Evolutionary conservation across 352 stramenopile genomes (phyloP), one percentile per base, ranked within the genome.

Genomic region (Blastocystis sp.): DNA sequence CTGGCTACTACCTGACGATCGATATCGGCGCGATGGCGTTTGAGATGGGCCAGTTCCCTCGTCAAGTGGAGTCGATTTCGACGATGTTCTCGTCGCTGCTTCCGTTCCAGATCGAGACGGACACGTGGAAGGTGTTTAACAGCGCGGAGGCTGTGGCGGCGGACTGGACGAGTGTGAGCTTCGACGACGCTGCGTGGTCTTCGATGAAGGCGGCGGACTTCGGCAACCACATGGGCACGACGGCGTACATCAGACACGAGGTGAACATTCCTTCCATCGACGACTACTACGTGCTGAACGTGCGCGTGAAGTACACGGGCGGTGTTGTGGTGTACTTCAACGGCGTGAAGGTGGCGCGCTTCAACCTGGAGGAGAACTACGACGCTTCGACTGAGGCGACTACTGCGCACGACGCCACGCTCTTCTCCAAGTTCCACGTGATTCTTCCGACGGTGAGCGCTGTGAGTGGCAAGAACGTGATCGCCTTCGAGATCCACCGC

Each of bases 241-340:
- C 71, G 9, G 66, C 71, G 0, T 88, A 76, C 55, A 63, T 78
- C 65, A 13, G 78, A 76, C 61, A 74, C 39, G 62, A 24, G 19
- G 70, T 88, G 39, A 55, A 24, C 19, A 78, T 88, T n/a, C n/a
- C 39, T 13, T 45, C 29, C 29, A n/a, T 81, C 21, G 33, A 31
- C 1, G 71, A 81, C 24, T 81, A 81, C 45, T 51, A 81, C 9
- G 71, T 81, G 19, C 51, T 81, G 39, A 88, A 88, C 45, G 29
- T 78, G 0, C 37, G 62, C 41, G 35, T 55, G 37, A 76, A 69
- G 41, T 88, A 63, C 71, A 35, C 78, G 24, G 78, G 62, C 29
- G 78, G 78, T 60, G n/a, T 88, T 50, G 59, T 74, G 16, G 78
- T 31, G 41, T 88, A 88, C 71, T 51, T 88, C 0, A 88, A 88